phyloP scores from a whole-genome alignment of 2,329 filamentous ascomycete species.

The Corynespora cassiicola region DNA sequence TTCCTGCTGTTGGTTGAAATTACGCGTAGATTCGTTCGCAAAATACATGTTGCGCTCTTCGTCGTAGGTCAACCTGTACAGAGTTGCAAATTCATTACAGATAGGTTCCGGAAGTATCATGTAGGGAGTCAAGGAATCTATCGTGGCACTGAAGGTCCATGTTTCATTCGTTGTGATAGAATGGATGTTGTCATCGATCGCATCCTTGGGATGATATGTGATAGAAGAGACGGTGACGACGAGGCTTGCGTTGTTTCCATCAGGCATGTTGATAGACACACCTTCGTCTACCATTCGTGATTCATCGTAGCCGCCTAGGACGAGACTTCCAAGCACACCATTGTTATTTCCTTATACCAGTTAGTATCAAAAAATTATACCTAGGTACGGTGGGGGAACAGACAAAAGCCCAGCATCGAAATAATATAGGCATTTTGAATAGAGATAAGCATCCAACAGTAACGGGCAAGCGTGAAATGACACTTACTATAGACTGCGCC shows the following conservation, averaged over 20 bases:
- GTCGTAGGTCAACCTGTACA: constrained; percentile 46
- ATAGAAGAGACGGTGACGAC: constrained; percentile 35
- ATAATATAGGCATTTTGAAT: too few relatives aligned
- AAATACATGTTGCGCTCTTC: constrained; percentile 38
- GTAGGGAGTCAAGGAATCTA: constrained; percentile 49
- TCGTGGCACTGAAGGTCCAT: constrained; percentile 31
- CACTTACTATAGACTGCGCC: constrained; percentile 45
- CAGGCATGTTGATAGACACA: constrained; percentile 24
- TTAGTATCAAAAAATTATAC: constrained; percentile 13
- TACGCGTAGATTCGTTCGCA: constrained; percentile 33
- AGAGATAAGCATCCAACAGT: too few relatives aligned
- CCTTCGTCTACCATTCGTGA: constrained; percentile 31
- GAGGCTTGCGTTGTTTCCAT: constrained; percentile 25
- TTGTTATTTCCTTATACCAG: constrained; percentile 30
- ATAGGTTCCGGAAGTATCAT: constrained; percentile 37
- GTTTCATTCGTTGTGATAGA: constrained; percentile 22
- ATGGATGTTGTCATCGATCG: constrained; percentile 9
- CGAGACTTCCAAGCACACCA: constrained; percentile 39
- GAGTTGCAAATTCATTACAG: constrained; percentile 44
- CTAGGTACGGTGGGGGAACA: background rate
- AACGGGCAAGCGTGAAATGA: too few relatives aligned
- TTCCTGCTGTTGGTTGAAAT: constrained; percentile 29
- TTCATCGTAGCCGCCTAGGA: constrained; percentile 51
- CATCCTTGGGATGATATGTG: constrained; percentile 21
- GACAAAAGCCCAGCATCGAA: too few relatives aligned